These are phyloP conservation scores for Xylariaceae sp. DNA, from an alignment of 2,329 filamentous ascomycete species.

Conservation along the genomic window DNA sequence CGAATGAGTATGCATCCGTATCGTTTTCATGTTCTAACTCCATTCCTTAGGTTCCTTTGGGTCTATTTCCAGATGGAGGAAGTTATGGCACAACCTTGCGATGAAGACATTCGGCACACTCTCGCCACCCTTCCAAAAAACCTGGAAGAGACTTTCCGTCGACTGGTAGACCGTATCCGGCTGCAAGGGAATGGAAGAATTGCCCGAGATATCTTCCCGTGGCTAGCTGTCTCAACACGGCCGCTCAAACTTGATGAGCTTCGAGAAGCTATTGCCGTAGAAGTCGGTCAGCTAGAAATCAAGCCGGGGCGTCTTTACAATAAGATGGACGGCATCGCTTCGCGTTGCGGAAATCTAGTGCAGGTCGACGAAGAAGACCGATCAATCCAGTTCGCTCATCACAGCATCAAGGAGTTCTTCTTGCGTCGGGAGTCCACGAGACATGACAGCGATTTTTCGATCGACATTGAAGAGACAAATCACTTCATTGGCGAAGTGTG, in stretches of 20 bases:
- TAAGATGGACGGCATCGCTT: slow-evolving; percentile 22
- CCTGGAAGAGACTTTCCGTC: slow-evolving; percentile 30
- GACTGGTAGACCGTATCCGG: slow-evolving; percentile 8
- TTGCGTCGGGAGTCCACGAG: slow-evolving; percentile 14
- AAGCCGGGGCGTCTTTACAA: slow-evolving; percentile 27
- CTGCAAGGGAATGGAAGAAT: neutral
- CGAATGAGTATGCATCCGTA: neutral
- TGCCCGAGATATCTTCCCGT: slow-evolving; percentile 29
- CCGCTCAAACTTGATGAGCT: slow-evolving; percentile 35
- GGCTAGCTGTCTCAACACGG: slow-evolving; percentile 32
- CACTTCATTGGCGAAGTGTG: slow-evolving; percentile 34
- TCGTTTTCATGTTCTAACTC: neutral
- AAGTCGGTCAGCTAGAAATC: slow-evolving; percentile 28
- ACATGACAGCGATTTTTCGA: slow-evolving; percentile 17
- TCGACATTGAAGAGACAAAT: slow-evolving; percentile 28
- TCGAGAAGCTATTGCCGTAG: slow-evolving; percentile 34
- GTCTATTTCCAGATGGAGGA: slow-evolving; percentile 18
- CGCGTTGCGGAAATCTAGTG: slow-evolving; percentile 20
- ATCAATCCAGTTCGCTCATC: slow-evolving; percentile 20
- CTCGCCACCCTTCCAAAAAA: slow-evolving; percentile 31
- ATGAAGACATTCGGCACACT: slow-evolving; percentile 26
- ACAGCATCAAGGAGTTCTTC: slow-evolving; percentile 30
- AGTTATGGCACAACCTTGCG: slow-evolving; percentile 16
- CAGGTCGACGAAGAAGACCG: slow-evolving; percentile 19
- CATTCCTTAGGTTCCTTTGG: slow-evolving; percentile 20